Base-by-base conservation (phyloP, 345 rosid genomes). In the Boechera retrofracta region DNA sequence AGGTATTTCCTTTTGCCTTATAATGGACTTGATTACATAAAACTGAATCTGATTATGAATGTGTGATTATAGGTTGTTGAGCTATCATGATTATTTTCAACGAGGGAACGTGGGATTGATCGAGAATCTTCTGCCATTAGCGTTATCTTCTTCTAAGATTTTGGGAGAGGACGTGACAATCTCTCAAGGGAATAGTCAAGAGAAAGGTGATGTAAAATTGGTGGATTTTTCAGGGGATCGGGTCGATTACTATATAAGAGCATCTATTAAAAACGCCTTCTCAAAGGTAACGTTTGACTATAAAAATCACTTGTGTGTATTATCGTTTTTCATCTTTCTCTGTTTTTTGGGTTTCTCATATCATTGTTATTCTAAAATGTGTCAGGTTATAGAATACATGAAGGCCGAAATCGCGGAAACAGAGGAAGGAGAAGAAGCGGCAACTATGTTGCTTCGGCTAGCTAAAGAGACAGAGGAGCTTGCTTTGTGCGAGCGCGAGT, bases 391-490 rank as follows among this genome's bases (percentile, higher is more conserved):
- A 16, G 89, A 88, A 70, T 79, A 52, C 16, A 85, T 77, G 74
- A 84, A 83, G 54, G 35, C 74, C 3, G 81, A 71, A 38, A 67
- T 72, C 15, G 75, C 64, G 36, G 77, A 32, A 38, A 61, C 61
- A 44, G 85, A 83, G 6, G 84, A 87, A 41, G 92, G 83, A 64
- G 88, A 84, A 28, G 88, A 82, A 74, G 86, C 91, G 4, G 84
- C 82, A 5, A 84, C 78, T 49, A 85, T 89, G 75, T 78, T 94
- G 7, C 73, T 89, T 56, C 81, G 76, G 57, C 65, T 94, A 60
- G 97, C 96, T 4, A 79, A 88, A 44, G 91, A 92, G 73, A 83
- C 92, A 4, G 93, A 89, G 78, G 87, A 88, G 39, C 82, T 94
- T 64, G 98, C 96, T 41, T 67, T 83, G 51, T 82, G 81, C 2